Evolutionary conservation across 2,329 filamentous ascomycete species (phyloP), one percentile per base, ranked within the genome.

Genomic region (Paecilomyces variotii): DNA sequence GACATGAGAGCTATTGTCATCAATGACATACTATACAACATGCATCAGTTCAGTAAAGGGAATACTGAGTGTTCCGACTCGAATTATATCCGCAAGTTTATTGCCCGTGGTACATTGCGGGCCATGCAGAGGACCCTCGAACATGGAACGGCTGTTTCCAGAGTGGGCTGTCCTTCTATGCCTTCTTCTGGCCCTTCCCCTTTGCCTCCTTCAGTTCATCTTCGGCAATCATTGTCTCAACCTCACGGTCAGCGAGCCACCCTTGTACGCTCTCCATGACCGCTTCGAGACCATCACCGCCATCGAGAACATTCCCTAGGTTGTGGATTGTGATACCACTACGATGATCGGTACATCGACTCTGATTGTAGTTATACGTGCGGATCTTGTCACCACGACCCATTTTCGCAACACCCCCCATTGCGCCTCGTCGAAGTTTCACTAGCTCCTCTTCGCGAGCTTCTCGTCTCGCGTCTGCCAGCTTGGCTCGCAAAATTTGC

Each of bases 351-450:
- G 92, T 96, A 64, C 94, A 92, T 51, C 92, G 81, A 73, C 91
- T 87, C 73, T 90, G 86, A 3, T 80, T 79, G 73, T 80, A 89
- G 72, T 97, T 96, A 74, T 97, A 97, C 0, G 92, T 97, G 61
- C 92, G 82, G 59, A 99, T 88, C 79, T 99, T 99, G 77, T 97
- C 91, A 53, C 90, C 90, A 50, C 94, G 83, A 4, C 92, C 94
- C 77, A 94, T 92, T 67, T 88, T 83, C 6, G 81, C 88, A 58
- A 91, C 86, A 64, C 87, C 84, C 35, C 89, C 86, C 62, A 96
- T 83, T 2, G 91, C 90, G 63, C 87, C 90, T 70, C 91, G 84
- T 57, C 92, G 81, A 74, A 97, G 72, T 25, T 80, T 82, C 19
- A 87, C 80, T 28, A 92, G 83, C 71, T 93, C 86, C 65, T 91